Base-by-base conservation (phyloP, 1,284 basidiomycete genomes). In the Neolentinus lepideus region DNA sequence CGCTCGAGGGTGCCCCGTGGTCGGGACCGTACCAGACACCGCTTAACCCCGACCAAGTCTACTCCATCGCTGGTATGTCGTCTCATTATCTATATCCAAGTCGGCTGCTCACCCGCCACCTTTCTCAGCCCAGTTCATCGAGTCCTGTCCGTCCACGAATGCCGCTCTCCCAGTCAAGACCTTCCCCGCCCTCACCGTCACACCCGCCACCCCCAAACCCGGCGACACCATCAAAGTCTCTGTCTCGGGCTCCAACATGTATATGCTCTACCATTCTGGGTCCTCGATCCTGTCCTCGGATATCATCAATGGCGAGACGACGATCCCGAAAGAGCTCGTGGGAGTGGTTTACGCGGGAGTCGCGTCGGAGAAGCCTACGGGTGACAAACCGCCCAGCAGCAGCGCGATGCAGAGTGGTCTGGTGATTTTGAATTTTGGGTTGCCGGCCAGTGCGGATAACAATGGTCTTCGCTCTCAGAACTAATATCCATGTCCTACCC, bases 1-100 rank as follows among this genome's bases (percentile, higher is more conserved):
- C 80, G 33, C 67, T 70, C 50, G 70, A 77, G 57, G 65, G 67
- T 8, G 68, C 76, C 24, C 74, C 78, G 0, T 85, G 83, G 83
- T 77, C 77, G 55, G 76, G 77, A 1, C 68, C 80, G 6, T 79
- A 80, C 63, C 74, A 79, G 71, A 75, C 72, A 1, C 79, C 83
- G 2, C 72, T 86, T 29, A 69, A 71, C 35, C 66, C 77, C 54
- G 75, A 74, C 65, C 75, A 81, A 60, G 77, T 72, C 11, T 75
- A 65, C 59, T 75, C 75, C 0, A 64, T 81, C 29, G 71, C 66
- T 22, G 57, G 65, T 66, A 56, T 45, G 64, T 60, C 33, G n/a
- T 47, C 24, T 10, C 45, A 19, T 47, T 10, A 19, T 47, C 45
- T 9, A 47, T 21, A 19, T 10, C 11, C 45, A 10, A 8, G 19